These are phyloP conservation scores for Eucalyptus erythrocorys DNA, from an alignment of 345 rosid genomes.

Conservation along the genomic window DNA sequence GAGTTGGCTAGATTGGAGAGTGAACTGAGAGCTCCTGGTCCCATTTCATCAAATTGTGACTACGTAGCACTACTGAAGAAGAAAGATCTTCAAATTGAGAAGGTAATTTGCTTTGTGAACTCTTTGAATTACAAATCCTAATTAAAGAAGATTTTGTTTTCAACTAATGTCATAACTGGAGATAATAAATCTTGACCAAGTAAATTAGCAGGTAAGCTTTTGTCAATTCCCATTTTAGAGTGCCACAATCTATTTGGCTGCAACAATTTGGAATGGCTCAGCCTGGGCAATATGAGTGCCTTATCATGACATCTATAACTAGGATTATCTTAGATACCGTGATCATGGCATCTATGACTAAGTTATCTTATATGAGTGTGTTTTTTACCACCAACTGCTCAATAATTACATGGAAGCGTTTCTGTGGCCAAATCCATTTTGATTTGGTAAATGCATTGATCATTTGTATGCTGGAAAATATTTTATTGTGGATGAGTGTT, in stretches of 20 bases:
- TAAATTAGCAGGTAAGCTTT: background rate
- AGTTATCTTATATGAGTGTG: background rate
- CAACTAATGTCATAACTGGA: background rate
- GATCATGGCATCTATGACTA: background rate
- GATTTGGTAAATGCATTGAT: background rate
- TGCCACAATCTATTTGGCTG: background rate
- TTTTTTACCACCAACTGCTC: background rate
- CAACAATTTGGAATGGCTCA: background rate
- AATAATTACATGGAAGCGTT: background rate
- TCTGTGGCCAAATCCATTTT: background rate
- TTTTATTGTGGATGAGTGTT: background rate
- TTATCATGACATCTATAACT: background rate
- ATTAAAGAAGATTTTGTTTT: background rate
- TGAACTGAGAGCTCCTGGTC: constrained; percentile 68
- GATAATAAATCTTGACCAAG: background rate
- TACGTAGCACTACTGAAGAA: constrained; percentile 57
- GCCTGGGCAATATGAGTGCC: background rate
- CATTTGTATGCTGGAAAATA: background rate
- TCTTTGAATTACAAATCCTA: background rate
- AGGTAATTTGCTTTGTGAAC: constrained; percentile 29
- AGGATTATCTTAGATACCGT: background rate
- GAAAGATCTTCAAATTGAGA: constrained; percentile 88
- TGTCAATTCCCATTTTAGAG: background rate
- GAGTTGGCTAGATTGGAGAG: constrained; percentile 92
- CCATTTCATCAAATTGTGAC: constrained; percentile 43